These are phyloP conservation scores for Thalassiosira exigua DNA, from an alignment of 352 stramenopile species.

Conservation along the genomic window DNA sequence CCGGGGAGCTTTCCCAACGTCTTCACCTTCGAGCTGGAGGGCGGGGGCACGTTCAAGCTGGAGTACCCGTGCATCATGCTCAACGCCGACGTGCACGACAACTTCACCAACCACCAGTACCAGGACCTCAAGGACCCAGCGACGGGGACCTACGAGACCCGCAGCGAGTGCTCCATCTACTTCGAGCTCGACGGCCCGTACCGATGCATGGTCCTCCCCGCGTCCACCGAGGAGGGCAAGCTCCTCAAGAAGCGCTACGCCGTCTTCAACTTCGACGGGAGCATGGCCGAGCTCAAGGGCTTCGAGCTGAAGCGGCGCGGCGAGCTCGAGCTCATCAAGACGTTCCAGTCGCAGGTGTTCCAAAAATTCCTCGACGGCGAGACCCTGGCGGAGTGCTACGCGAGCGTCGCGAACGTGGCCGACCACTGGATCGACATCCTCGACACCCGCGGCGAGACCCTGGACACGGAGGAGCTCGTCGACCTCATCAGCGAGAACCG, in stretches of 20 bases:
- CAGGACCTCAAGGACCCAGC: conserved; percentile 86
- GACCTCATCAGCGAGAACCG: conserved; percentile 99
- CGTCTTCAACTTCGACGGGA: conserved; percentile 93
- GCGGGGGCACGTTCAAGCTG: conserved; percentile 88
- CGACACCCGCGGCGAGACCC: conserved; percentile 91
- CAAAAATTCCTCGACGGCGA: conserved; percentile 93
- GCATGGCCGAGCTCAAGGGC: conserved; percentile 92
- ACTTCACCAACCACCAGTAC: conserved; percentile 99
- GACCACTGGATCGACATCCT: conserved; percentile 99
- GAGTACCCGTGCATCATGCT: conserved; percentile 99
- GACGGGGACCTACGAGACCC: conserved; percentile 90
- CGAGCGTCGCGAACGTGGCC: conserved; percentile 93
- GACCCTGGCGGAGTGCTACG: conserved; percentile 95
- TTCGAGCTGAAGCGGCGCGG: conserved; percentile 99
- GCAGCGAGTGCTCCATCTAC: conserved; percentile 97
- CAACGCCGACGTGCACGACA: conserved; percentile 97
- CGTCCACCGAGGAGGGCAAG: conserved; percentile 97
- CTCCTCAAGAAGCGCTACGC: conserved; percentile 98
- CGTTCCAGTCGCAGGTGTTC: conserved; percentile 98
- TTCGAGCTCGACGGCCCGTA: conserved; percentile 99
- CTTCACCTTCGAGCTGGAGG: conserved; percentile 90
- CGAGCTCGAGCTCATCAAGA: conserved; percentile 99
- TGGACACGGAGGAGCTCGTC: conserved; percentile 97
- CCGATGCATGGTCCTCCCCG: conserved; percentile 96
- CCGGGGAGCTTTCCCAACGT: conserved; percentile 97